These are phyloP conservation scores for Marasmius tenuissimus DNA, from an alignment of 1,284 basidiomycete genomes.

Conservation along the genomic window DNA sequence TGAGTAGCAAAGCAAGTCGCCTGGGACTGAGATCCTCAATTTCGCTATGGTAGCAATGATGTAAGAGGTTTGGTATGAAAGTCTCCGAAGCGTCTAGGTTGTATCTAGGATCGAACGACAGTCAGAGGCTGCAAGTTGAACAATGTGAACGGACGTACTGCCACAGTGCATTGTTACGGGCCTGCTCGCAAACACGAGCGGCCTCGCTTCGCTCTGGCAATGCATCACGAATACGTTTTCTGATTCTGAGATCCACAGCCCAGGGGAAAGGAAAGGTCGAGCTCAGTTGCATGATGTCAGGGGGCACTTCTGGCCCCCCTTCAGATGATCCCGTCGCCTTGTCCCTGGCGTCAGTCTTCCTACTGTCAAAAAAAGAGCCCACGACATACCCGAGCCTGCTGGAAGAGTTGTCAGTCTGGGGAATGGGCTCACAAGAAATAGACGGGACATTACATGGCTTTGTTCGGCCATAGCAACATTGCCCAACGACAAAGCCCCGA, in stretches of 20 bases:
- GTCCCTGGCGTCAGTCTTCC: not conserved
- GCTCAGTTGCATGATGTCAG: conserved; percentile 59
- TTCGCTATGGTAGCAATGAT: conserved; percentile 60
- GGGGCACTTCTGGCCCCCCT: conserved; percentile 37
- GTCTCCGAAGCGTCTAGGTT: conserved; percentile 67
- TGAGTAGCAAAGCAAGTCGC: conserved; percentile 60
- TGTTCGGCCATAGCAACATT: conserved; percentile 5
- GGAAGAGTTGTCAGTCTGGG: not conserved
- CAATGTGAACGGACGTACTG: conserved; percentile 46
- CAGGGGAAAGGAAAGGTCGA: conserved; percentile 65
- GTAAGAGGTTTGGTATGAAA: conserved; percentile 61
- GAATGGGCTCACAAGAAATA: too few relatives aligned
- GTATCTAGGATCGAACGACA: conserved; percentile 40
- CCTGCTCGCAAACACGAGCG: conserved; percentile 55
- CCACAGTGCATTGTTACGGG: conserved; percentile 65
- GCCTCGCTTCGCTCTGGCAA: conserved; percentile 58
- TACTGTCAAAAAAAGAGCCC: not conserved
- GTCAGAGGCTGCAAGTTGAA: conserved; percentile 16
- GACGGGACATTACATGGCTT: too few relatives aligned
- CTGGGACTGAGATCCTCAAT: conserved; percentile 58
- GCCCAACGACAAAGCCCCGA: conserved; percentile 10
- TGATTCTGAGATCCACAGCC: conserved; percentile 54
- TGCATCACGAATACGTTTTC: conserved; percentile 57
- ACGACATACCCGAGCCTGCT: not conserved
- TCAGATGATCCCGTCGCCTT: conserved; percentile 17